phyloP scores from a whole-genome alignment of 257 asterid species.

The Handroanthus guayacan region DNA sequence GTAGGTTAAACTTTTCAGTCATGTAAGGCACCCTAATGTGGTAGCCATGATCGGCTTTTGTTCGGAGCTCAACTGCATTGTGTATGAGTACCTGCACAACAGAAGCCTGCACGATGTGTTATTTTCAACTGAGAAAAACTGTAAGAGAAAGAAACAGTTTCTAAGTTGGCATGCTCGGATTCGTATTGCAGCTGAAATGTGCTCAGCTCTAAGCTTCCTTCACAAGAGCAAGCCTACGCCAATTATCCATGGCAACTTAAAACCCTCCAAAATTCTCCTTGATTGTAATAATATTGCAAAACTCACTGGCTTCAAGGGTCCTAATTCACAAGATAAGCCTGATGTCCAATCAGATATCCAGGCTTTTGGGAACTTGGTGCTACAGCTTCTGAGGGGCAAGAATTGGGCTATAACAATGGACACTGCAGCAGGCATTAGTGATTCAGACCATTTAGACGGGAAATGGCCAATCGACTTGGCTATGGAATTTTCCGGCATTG shows the following conservation, averaged over 20 bases:
- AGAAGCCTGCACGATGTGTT: conserved; percentile 63
- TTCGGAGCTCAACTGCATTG: conserved; percentile 62
- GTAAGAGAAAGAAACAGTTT: conserved; percentile 36
- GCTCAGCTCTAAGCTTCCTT: conserved; percentile 65
- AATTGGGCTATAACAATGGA: conserved; percentile 47
- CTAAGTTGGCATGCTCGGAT: conserved; percentile 66
- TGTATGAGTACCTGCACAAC: conserved; percentile 62
- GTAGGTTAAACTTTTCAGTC: conserved; percentile 61
- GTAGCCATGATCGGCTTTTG: conserved; percentile 69
- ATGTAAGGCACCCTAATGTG: conserved; percentile 63
- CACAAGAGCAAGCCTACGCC: conserved; percentile 67
- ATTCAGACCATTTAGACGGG: conserved; percentile 55
- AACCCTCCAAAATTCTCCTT: conserved; percentile 67
- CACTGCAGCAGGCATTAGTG: conserved; percentile 25
- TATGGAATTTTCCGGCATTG: conserved; percentile 60
- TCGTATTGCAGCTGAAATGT: conserved; percentile 61
- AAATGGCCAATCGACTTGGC: conserved; percentile 79
- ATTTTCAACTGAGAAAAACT: conserved; percentile 48
- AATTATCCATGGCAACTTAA: conserved; percentile 62
- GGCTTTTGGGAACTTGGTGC: conserved; percentile 63
- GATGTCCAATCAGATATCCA: conserved; percentile 48
- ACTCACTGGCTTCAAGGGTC: conserved; percentile 43
- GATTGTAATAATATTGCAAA: conserved; percentile 57
- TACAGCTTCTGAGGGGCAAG: conserved; percentile 69
- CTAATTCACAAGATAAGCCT: conserved; percentile 27